These are phyloP conservation scores for Podospora sp. DNA, from an alignment of 495 filamentous ascomycete species.

Conservation along the genomic window DNA sequence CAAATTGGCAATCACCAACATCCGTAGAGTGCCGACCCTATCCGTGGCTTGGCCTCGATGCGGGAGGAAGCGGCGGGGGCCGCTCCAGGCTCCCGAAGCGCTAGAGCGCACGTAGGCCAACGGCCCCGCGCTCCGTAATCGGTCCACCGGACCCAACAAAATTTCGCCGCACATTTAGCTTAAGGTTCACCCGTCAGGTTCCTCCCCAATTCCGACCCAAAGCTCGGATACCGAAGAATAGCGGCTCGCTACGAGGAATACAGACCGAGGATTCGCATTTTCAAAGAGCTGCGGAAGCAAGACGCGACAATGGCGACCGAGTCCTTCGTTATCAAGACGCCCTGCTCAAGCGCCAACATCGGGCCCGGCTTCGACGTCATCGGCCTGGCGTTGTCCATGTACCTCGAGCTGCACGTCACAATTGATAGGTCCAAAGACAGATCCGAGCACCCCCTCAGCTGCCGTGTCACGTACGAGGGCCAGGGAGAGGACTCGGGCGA, in stretches of 20 bases:
- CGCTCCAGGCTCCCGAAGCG: not conserved
- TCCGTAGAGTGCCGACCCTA: not conserved
- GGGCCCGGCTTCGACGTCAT: slow-evolving; percentile 97
- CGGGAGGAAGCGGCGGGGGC: not conserved
- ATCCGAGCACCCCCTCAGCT: slow-evolving; percentile 73
- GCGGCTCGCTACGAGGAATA: not conserved
- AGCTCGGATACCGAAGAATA: not conserved
- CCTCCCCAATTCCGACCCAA: not conserved
- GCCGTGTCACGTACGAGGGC: slow-evolving; percentile 85
- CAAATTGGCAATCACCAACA: not conserved
- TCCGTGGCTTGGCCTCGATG: not conserved
- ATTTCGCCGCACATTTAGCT: slow-evolving; percentile 4
- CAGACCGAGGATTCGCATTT: not conserved
- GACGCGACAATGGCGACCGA: slow-evolving; percentile 35
- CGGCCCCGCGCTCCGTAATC: slow-evolving; percentile 27
- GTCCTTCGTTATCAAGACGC: slow-evolving; percentile 65
- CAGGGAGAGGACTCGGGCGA: slow-evolving; percentile 70
- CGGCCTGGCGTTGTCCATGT: slow-evolving; percentile 87
- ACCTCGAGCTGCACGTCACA: slow-evolving; percentile 80
- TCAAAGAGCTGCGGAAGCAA: not conserved
- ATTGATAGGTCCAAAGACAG: slow-evolving; percentile 56
- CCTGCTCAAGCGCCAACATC: slow-evolving; percentile 95
- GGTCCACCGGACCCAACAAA: slow-evolving; percentile 20
- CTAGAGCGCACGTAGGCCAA: not conserved
- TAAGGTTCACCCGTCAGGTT: not conserved